Evolutionary conservation across 805 yeast species (phyloP).

Genomic region (Diddensiella caesifluorescens): DNA sequence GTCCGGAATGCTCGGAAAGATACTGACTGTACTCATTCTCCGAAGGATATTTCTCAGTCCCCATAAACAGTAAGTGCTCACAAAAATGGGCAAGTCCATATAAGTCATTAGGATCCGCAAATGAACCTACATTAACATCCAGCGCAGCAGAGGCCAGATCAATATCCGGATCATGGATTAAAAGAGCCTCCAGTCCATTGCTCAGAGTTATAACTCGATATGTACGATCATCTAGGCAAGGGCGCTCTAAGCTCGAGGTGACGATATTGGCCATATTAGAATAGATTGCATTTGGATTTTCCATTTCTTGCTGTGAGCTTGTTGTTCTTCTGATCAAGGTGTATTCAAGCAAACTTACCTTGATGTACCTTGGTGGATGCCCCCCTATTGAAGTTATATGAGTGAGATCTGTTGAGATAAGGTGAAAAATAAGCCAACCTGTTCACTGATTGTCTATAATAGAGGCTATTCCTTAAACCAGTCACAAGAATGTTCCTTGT

Average conservation of each 20-base stretch:
- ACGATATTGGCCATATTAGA: constrained; percentile 12
- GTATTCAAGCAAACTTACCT: no score
- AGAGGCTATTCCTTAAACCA: no score
- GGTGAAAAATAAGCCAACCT: no score
- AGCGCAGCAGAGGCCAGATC: constrained; percentile 64
- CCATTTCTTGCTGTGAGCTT: no score
- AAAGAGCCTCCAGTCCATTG: constrained; percentile 62
- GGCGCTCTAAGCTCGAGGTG: constrained; percentile 33
- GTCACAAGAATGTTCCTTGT: no score
- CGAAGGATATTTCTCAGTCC: constrained; percentile 67
- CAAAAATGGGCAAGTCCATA: constrained; percentile 88
- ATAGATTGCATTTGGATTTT: constrained; percentile 1
- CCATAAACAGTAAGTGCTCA: constrained; percentile 81
- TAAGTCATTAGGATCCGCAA: constrained; percentile 61
- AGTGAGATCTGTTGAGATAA: no score
- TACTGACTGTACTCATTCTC: constrained; percentile 72
- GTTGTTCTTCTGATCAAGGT: no score
- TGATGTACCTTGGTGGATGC: no score
- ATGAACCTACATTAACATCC: constrained; percentile 75
- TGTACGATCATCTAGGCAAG: constrained; percentile 59
- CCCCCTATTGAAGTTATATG: no score
- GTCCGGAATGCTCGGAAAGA: constrained; percentile 79
- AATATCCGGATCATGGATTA: constrained; percentile 71
- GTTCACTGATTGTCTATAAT: no score
- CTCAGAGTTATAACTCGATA: constrained; percentile 63